Evolutionary conservation across 2,329 filamentous ascomycete species (phyloP).

Genomic region (Myriosclerotinia curreyana): DNA sequence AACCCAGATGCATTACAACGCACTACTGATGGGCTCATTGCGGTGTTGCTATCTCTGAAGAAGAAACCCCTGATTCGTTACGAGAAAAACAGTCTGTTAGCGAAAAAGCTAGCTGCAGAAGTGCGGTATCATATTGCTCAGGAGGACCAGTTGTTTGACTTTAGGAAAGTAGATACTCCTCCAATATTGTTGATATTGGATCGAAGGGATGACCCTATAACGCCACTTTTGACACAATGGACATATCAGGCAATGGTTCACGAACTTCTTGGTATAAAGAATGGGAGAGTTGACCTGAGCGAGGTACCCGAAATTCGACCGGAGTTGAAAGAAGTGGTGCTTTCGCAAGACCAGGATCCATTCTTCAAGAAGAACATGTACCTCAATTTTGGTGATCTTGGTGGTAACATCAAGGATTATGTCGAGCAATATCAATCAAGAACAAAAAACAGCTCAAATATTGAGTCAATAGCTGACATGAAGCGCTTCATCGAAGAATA

Average conservation of each 20-base stretch:
- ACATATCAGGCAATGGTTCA: slow-evolving; percentile 99
- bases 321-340: slow-evolving; percentile 87
- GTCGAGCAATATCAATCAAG: slow-evolving; percentile 98
- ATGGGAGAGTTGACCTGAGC: slow-evolving; percentile 87
- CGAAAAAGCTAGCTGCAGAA: slow-evolving; percentile 91
- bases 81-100: slow-evolving; percentile 82
- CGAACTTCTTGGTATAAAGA: slow-evolving; percentile 87
- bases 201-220: slow-evolving; percentile 89
- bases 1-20: slow-evolving; percentile 84
- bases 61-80: slow-evolving; percentile 96
- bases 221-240: slow-evolving; percentile 93
- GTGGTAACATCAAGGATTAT: slow-evolving; percentile 96
- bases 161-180: slow-evolving; percentile 89
- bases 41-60: slow-evolving; percentile 82
- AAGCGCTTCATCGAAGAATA: slow-evolving; percentile 99
- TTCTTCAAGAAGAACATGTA: slow-evolving; percentile 99
- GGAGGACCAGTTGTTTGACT: slow-evolving; percentile 95
- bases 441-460: slow-evolving; percentile 92
- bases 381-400: slow-evolving; percentile 92
- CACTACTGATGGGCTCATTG: slow-evolving; percentile 82
- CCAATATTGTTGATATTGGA: slow-evolving; percentile 90
- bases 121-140: slow-evolving; percentile 90
- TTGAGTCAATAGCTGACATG: slow-evolving; percentile 98
- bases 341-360: slow-evolving; percentile 95
- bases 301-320: slow-evolving; percentile 79